Conservation (phyloP, 805 yeast species). For the Metschnikowia arizonensis region DNA sequence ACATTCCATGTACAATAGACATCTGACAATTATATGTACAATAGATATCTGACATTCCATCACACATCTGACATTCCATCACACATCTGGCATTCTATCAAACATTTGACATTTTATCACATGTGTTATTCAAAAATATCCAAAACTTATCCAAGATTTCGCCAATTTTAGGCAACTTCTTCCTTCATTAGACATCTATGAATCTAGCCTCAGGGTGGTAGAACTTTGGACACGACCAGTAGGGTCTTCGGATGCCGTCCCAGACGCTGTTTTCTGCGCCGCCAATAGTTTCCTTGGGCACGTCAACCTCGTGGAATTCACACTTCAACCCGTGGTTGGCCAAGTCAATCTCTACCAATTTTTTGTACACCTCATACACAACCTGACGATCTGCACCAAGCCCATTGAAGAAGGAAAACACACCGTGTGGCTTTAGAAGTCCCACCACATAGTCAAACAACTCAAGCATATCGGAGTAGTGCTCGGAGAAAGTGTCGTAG, state of each 20-base stretch:
- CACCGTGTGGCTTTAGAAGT: constrained; percentile 73
- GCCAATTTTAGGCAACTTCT: too few species aligned
- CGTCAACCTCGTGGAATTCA: constrained; percentile 46
- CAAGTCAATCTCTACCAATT: constrained; percentile 76
- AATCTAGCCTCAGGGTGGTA: constrained; percentile 63
- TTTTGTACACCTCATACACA: constrained; percentile 66
- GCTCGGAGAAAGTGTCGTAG: constrained; percentile 92
- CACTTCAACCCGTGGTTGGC: constrained; percentile 72
- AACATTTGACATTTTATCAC: too few species aligned
- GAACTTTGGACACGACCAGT: constrained; percentile 66
- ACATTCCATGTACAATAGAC: too few species aligned
- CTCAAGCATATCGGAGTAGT: constrained; percentile 83
- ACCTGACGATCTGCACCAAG: constrained; percentile 47
- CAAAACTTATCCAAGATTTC: too few species aligned
- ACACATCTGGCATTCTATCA: too few species aligned
- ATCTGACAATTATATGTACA: too few species aligned
- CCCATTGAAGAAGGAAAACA: constrained; percentile 90
- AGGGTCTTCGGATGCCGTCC: constrained; percentile 58
- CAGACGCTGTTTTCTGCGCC: constrained; percentile 46
- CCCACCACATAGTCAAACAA: constrained; percentile 81
- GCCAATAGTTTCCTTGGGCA: constrained; percentile 39
- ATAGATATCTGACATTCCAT: too few species aligned
- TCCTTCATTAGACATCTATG: constrained; percentile 23
- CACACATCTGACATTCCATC: too few species aligned
- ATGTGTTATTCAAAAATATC: too few species aligned